These are phyloP conservation scores for Simmondsia chinensis DNA, from an alignment of 148 eudicot genomes.

Conservation along the genomic window DNA sequence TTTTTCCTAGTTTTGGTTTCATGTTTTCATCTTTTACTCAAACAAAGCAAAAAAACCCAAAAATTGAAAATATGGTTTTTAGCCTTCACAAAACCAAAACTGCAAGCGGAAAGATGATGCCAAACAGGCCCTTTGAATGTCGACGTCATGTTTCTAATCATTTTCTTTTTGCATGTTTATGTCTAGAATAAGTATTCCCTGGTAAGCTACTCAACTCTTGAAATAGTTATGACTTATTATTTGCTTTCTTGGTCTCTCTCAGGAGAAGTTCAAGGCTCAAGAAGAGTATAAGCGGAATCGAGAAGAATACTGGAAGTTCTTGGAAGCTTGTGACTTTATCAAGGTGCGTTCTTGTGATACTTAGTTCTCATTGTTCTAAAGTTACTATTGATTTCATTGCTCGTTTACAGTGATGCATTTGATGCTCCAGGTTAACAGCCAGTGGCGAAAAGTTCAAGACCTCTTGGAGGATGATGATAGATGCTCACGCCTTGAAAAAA, in stretches of 20 bases:
- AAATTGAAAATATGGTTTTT: too few relatives aligned
- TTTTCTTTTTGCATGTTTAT: too few relatives aligned
- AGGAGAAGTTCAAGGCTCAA: conserved; percentile 92
- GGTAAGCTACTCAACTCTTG: background rate
- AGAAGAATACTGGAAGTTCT: conserved; percentile 66
- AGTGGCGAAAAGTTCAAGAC: conserved; percentile 96
- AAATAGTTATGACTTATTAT: conserved; percentile 3
- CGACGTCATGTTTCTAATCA: too few relatives aligned
- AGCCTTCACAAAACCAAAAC: too few relatives aligned
- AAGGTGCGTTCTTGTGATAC: conserved; percentile 37
- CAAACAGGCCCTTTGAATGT: too few relatives aligned
- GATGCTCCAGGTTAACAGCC: conserved; percentile 58
- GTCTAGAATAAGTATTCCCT: too few relatives aligned
- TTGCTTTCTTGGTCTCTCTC: conserved; percentile 11
- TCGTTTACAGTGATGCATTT: background rate
- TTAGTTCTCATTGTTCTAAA: conserved; percentile 1
- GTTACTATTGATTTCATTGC: background rate
- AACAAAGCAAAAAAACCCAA: too few relatives aligned
- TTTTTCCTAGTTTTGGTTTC: too few relatives aligned
- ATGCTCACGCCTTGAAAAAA: conserved; percentile 82
- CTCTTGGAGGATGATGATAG: conserved; percentile 92
- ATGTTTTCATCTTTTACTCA: too few relatives aligned
- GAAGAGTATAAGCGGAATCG: conserved; percentile 73
- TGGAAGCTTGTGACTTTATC: conserved; percentile 80
- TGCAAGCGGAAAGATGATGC: too few relatives aligned